Conservation (phyloP, 2,329 filamentous ascomycete species). For the Alternaria hordeiaustralica region DNA sequence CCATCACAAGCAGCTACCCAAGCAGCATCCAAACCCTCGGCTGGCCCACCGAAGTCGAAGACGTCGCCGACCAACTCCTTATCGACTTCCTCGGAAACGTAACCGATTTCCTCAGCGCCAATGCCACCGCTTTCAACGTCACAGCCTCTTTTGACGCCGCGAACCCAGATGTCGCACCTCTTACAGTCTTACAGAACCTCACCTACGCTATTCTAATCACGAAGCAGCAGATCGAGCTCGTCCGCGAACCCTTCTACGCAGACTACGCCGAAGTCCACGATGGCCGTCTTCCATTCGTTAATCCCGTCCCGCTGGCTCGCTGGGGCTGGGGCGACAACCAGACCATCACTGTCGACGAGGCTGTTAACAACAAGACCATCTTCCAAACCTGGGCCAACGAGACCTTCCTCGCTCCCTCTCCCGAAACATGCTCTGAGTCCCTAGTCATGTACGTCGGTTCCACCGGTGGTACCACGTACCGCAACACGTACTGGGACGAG, state of each 20-base stretch:
- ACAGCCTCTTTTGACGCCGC: slow-evolving; percentile 46
- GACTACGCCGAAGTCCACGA: slow-evolving; percentile 57
- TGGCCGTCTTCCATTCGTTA: slow-evolving; percentile 57
- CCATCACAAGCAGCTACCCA: slow-evolving; percentile 51
- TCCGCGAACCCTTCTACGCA: slow-evolving; percentile 58
- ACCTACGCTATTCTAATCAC: slow-evolving; percentile 58
- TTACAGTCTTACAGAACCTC: slow-evolving; percentile 50
- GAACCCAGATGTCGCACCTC: slow-evolving; percentile 36
- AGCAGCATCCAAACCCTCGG: slow-evolving; percentile 50
- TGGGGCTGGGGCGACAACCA: slow-evolving; percentile 56
- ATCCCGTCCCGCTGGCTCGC: slow-evolving; percentile 57
- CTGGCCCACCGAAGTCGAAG: slow-evolving; percentile 49
- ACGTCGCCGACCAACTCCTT: slow-evolving; percentile 45
- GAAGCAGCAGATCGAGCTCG: slow-evolving; percentile 55
- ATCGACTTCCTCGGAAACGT: slow-evolving; percentile 54
- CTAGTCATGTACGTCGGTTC: slow-evolving; percentile 58
- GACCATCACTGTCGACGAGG: slow-evolving; percentile 50
- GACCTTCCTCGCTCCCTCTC: slow-evolving; percentile 52
- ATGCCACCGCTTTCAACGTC: slow-evolving; percentile 47
- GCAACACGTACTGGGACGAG: slow-evolving; percentile 53
- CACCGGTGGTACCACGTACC: slow-evolving; percentile 49
- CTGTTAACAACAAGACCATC: slow-evolving; percentile 58
- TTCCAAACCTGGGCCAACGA: slow-evolving; percentile 58
- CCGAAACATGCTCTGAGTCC: slow-evolving; percentile 57
- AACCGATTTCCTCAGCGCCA: slow-evolving; percentile 51